Evolutionary conservation across 2,329 filamentous ascomycete species (phyloP).

Genomic region (Cladophialophora exuberans): DNA sequence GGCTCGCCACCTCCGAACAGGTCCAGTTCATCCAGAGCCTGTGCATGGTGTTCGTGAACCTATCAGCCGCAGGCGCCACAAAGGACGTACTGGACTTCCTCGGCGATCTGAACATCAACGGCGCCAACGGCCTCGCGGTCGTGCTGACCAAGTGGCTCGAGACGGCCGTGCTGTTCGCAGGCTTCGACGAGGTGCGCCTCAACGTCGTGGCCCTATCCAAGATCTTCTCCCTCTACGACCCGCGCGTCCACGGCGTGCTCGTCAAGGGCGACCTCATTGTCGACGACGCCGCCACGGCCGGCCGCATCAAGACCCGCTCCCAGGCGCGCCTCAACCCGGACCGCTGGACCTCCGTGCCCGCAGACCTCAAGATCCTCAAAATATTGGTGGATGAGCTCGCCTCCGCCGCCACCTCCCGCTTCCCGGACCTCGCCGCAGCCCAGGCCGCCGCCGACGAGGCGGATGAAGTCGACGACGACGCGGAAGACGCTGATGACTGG

Average conservation of each 20-base stretch:
- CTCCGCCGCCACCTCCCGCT: conserved; percentile 68
- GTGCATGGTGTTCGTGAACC: conserved; percentile 89
- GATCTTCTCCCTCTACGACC: conserved; percentile 83
- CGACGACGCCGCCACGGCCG: conserved; percentile 53
- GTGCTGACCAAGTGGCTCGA: conserved; percentile 96
- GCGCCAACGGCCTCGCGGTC: conserved; percentile 77
- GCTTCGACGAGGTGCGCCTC: conserved; percentile 94
- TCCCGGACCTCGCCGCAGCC: conserved; percentile 57
- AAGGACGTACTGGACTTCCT: conserved; percentile 92
- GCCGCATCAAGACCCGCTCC: conserved; percentile 90
- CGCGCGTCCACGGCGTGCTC: conserved; percentile 73
- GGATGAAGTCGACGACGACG: conserved; percentile 56
- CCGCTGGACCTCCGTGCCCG: conserved; percentile 83
- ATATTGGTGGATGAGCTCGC: conserved; percentile 90
- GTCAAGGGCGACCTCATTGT: conserved; percentile 93
- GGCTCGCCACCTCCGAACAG: conserved; percentile 79
- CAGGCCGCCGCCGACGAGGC: conserved; percentile 63
- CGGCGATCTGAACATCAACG: conserved; percentile 77
- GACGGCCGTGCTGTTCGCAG: conserved; percentile 95
- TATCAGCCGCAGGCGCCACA: conserved; percentile 82
- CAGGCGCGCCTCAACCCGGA: conserved; percentile 88
- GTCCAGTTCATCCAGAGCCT: conserved; percentile 93
- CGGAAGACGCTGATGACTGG: conserved; percentile 78
- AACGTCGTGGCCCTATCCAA: conserved; percentile 95
- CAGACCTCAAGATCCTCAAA: conserved; percentile 93